These are phyloP conservation scores for Wolfiporia cocos DNA, from an alignment of 1,284 basidiomycete species.

Conservation along the genomic window DNA sequence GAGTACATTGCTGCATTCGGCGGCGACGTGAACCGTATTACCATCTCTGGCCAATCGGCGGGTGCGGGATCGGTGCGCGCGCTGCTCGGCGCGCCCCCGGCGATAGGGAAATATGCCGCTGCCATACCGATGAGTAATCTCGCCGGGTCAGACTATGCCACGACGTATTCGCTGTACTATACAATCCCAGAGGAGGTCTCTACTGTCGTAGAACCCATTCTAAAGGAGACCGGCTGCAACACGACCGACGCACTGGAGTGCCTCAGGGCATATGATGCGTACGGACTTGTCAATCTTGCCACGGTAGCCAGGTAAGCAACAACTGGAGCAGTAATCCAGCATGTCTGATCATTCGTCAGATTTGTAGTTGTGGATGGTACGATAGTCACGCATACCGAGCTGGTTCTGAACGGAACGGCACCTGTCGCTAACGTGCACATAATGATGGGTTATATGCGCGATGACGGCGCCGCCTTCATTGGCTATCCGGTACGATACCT, in stretches of 20 bases:
- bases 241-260: constrained; percentile 25
- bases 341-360: constrained; percentile 15
- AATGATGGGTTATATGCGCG: constrained; percentile 40
- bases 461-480: constrained; percentile 33
- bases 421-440: constrained; percentile 36
- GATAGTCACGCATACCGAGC: constrained; percentile 31
- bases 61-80: constrained; percentile 34
- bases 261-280: constrained; percentile 25
- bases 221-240: constrained; percentile 29
- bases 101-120: constrained; percentile 39
- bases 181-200: constrained; percentile 27
- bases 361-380: constrained; percentile 42
- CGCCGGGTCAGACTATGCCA: constrained; percentile 38
- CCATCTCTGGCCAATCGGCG: constrained; percentile 35
- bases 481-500: constrained; percentile 19
- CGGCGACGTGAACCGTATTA: constrained; percentile 31
- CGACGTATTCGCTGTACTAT: constrained; percentile 34
- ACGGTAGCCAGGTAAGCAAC: constrained; percentile 27
- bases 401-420: constrained; percentile 32
- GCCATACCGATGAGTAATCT: constrained; percentile 44
- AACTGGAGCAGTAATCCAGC: neutral
- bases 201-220: constrained; percentile 28
- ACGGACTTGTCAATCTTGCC: constrained; percentile 26
- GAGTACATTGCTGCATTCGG: constrained; percentile 31
- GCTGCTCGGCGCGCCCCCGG: constrained; percentile 34